phyloP scores from a whole-genome alignment of 768 basidiomycete species.

The Leccinum variicolor region DNA sequence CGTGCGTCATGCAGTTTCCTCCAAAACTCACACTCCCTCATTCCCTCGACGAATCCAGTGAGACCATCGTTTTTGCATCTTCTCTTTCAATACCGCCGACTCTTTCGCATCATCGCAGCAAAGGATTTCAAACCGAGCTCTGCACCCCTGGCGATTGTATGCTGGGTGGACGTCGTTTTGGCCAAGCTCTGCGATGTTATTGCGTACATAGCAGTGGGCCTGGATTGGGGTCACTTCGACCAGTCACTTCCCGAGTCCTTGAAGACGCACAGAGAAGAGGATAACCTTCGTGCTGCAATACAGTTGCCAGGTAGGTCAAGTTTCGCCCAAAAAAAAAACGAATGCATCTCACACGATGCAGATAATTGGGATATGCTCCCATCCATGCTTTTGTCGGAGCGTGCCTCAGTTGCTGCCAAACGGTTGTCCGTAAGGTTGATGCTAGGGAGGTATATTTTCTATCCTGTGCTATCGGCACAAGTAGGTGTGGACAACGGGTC shows the following conservation, averaged over 20 bases:
- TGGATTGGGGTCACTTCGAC: slow-evolving; percentile 9
- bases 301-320: slow-evolving; percentile 60
- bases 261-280: slow-evolving; percentile 44
- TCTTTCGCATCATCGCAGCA: slow-evolving; percentile 45
- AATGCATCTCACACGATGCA: slow-evolving; percentile 25
- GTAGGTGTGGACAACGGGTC: slow-evolving; percentile 16
- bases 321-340: not conserved
- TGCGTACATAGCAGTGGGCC: slow-evolving; percentile 29
- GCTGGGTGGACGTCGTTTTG: slow-evolving; percentile 64
- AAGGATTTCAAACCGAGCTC: slow-evolving; percentile 24
- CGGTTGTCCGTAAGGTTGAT: slow-evolving; percentile 55
- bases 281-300: slow-evolving; percentile 53
- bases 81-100: slow-evolving; percentile 51
- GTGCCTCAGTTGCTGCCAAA: slow-evolving; percentile 57
- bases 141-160: slow-evolving; percentile 40
- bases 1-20: slow-evolving; percentile 12
- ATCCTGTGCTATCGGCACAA: slow-evolving; percentile 31
- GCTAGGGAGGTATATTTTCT: slow-evolving; percentile 55
- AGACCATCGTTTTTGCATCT: slow-evolving; percentile 28
- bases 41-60: slow-evolving; percentile 23
- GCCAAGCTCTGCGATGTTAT: slow-evolving; percentile 45
- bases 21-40: slow-evolving; percentile 1
- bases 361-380: slow-evolving; percentile 54
- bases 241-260: slow-evolving; percentile 27
- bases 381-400: slow-evolving; percentile 42